phyloP scores from a whole-genome alignment of 2,329 filamentous ascomycete genomes.

The Knufia fluminis region DNA sequence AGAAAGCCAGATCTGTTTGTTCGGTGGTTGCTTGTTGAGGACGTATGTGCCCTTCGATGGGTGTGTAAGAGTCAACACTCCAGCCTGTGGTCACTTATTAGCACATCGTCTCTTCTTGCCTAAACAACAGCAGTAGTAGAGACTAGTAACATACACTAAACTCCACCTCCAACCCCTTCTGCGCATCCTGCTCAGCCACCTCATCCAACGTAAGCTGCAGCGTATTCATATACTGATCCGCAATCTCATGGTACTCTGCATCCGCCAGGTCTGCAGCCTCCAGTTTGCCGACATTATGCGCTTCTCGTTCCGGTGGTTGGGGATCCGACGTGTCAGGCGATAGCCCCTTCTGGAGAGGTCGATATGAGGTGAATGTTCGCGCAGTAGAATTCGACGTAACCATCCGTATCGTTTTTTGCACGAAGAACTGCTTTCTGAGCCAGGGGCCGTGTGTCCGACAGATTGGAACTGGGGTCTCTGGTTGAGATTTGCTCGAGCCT shows the following conservation, averaged over 20 bases:
- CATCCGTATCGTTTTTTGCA: no score
- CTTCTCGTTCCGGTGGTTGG: conserved; percentile 30
- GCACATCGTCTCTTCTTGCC: not conserved
- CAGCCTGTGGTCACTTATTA: conserved; percentile 48
- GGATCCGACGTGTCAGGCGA: conserved; percentile 53
- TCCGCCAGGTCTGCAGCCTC: conserved; percentile 58
- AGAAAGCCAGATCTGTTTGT: conserved; percentile 95
- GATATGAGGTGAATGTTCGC: conserved; percentile 30
- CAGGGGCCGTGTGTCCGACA: no score
- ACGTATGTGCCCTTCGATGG: conserved; percentile 68
- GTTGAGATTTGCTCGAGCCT: not conserved
- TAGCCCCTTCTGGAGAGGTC: conserved; percentile 40
- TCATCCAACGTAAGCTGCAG: conserved; percentile 57
- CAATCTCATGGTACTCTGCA: conserved; percentile 64
- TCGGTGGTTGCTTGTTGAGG: conserved; percentile 96
- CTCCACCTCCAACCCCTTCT: conserved; percentile 72
- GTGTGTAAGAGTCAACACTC: conserved; percentile 70
- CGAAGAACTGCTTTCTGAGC: no score
- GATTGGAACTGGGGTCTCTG: no score
- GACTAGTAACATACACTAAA: conserved; percentile 74
- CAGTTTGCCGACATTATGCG: conserved; percentile 36
- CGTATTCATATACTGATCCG: conserved; percentile 63
- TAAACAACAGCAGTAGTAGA: not conserved
- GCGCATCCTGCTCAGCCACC: conserved; percentile 56
- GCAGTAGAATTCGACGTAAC: no score